These are phyloP conservation scores for Salix udensis DNA, from an alignment of 345 rosid species.

Conservation along the genomic window DNA sequence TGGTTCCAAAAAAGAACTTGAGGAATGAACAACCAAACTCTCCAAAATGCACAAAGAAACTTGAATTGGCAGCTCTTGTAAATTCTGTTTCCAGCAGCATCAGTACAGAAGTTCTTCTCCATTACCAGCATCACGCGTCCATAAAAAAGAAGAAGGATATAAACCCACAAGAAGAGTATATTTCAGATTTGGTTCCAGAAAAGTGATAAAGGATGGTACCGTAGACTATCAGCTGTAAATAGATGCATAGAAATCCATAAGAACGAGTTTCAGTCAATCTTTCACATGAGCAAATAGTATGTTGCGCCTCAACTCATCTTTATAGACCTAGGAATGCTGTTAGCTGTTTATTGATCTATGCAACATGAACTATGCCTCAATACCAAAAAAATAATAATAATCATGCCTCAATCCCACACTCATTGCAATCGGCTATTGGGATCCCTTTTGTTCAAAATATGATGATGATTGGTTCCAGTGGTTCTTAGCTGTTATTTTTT, in stretches of 20 bases:
- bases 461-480: no score
- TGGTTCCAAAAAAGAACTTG: no score
- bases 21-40: no score
- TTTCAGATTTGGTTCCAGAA: conserved; percentile 50
- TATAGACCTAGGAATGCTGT: no score
- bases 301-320: background rate
- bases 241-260: conserved; percentile 10
- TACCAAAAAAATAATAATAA: no score
- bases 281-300: background rate
- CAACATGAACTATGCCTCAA: no score
- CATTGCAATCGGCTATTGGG: no score
- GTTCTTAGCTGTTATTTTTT: no score
- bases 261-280: background rate
- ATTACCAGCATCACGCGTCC: conserved; percentile 67
- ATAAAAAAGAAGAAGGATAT: conserved; percentile 40
- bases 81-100: conserved; percentile 68
- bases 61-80: conserved; percentile 46
- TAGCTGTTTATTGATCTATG: no score
- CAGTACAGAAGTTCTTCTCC: conserved; percentile 67
- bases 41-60: no score
- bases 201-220: background rate
- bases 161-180: conserved; percentile 69
- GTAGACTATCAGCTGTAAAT: conserved; percentile 64
- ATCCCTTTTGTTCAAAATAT: no score
- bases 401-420: no score